Evolutionary conservation across 2,329 filamentous ascomycete species (phyloP).

Genomic region (Nemania sp.): DNA sequence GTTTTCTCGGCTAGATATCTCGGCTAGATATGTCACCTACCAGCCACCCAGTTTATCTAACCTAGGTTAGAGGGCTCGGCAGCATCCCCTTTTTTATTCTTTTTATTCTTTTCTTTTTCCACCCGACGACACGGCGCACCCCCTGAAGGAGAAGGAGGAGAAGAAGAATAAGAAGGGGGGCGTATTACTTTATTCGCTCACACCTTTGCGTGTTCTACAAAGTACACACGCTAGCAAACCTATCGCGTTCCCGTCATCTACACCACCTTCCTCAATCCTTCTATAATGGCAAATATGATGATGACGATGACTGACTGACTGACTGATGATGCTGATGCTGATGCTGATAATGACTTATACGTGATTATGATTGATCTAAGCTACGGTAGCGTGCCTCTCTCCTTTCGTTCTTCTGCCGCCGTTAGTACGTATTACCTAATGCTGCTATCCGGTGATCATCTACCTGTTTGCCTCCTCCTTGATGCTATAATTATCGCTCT

Average conservation of each 20-base stretch:
- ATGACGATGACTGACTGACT: no score
- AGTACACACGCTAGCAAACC: no score
- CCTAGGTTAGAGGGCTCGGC: no score
- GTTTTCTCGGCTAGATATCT: no score
- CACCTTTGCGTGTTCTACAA: slow-evolving; percentile 7
- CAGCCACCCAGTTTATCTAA: no score
- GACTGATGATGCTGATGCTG: no score
- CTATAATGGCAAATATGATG: slow-evolving; percentile 10
- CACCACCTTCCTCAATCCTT: background rate
- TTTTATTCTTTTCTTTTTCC: background rate
- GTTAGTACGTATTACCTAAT: background rate
- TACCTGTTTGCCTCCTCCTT: background rate
- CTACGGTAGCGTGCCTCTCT: background rate
- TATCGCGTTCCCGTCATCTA: slow-evolving; percentile 3
- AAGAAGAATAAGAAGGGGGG: no score
- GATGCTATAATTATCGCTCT: slow-evolving; percentile 22
- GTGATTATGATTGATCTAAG: background rate
- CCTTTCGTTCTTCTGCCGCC: background rate
- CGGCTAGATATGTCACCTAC: no score
- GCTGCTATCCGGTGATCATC: background rate
- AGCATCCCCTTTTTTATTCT: no score
- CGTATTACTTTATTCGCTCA: background rate
- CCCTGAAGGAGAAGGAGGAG: background rate
- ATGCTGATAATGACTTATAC: background rate
- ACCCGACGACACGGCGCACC: slow-evolving; percentile 21